Evolutionary conservation across 2,329 filamentous ascomycete genomes (phyloP), one percentile per base, ranked within the genome.

Genomic region (Trichophyton equinum): DNA sequence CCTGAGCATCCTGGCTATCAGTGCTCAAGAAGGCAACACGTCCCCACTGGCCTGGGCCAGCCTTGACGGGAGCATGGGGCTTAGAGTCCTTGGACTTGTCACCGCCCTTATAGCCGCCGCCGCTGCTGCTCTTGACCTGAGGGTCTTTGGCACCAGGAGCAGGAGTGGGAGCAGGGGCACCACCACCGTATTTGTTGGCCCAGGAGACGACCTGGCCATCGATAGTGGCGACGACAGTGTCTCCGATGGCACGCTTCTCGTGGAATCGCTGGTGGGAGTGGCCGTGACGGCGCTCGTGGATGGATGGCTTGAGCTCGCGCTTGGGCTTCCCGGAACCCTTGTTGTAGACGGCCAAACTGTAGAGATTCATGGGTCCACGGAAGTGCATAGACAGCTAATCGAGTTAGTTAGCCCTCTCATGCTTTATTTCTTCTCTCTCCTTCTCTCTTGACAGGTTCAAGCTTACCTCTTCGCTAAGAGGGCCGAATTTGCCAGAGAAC

Each of bases 401-500:
- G 13, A 7, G 22, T 53, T 15, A 33, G 22, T 33, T 30, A 30
- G 27, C 5, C 27, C 33, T 38, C 6, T 13, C 3, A 7, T 33
- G 4, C 22, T n/a, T 25, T 30, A 3, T 51, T n/a, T 25, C 49
- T 13, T 30, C 11, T 53, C 8, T 30, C 15, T 20, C 1, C 49
- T 13, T 30, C 11, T 53, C 8, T 30, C 15, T 20, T 0, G n/a
- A 15, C 27, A 47, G 8, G 11, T 2, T 9, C 8, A 11, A 30
- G 27, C 82, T 73, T 75, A 89, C 87, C 75, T 87, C 86, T 70
- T 87, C 84, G 63, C 87, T 79, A 38, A 89, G 78, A 5, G 88
- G 87, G 30, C 85, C 81, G 58, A 89, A 75, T 46, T 80, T 76
- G 13, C 87, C 86, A 9, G 73, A 77, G 68, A 84, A 90, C 27